Evolutionary conservation across 1,284 basidiomycete genomes (phyloP).

Genomic region (Moniliella sp.): DNA sequence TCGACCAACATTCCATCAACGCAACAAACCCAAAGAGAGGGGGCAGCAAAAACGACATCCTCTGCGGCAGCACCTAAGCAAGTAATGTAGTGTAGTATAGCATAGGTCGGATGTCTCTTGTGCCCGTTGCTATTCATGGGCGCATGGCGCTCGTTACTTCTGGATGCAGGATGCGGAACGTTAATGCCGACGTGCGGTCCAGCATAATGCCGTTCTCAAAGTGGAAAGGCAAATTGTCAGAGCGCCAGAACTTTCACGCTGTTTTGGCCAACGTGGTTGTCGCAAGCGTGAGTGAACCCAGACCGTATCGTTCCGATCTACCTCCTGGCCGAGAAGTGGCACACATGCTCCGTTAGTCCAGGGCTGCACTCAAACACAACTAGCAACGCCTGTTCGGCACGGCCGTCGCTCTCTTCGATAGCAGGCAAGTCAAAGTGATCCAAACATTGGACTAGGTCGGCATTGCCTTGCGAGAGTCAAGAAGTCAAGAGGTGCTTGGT

Average conservation of each 20-base stretch:
- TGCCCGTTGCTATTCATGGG: too few species aligned
- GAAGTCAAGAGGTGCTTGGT: constrained; percentile 42
- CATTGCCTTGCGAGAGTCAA: constrained; percentile 21
- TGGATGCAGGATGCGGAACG: constrained; percentile 70
- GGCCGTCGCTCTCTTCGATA: too few species aligned
- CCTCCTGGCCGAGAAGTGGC: constrained; percentile 44
- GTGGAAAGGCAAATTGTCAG: constrained; percentile 42
- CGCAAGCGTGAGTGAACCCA: constrained; percentile 60
- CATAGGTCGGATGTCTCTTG: too few species aligned
- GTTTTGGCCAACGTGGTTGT: constrained; percentile 50
- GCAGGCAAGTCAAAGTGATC: constrained; percentile 45
- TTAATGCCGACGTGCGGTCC: constrained; percentile 71
- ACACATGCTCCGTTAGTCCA: constrained; percentile 46
- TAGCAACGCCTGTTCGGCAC: constrained; percentile 44
- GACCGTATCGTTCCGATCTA: too few species aligned
- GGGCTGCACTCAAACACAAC: constrained; percentile 45
- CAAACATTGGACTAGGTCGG: constrained; percentile 37
- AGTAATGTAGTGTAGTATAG: constrained; percentile 37
- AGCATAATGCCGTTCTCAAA: constrained; percentile 57
- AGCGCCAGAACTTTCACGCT: constrained; percentile 3
- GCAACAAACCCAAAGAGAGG: too few species aligned
- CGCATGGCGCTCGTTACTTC: too few species aligned
- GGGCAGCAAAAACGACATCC: too few species aligned
- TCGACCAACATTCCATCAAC: too few species aligned
- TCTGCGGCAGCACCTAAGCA: constrained; percentile 12